These are phyloP conservation scores for Saccharomyces pastorianus DNA, from an alignment of 1,139 yeast genomes.

Conservation along the genomic window DNA sequence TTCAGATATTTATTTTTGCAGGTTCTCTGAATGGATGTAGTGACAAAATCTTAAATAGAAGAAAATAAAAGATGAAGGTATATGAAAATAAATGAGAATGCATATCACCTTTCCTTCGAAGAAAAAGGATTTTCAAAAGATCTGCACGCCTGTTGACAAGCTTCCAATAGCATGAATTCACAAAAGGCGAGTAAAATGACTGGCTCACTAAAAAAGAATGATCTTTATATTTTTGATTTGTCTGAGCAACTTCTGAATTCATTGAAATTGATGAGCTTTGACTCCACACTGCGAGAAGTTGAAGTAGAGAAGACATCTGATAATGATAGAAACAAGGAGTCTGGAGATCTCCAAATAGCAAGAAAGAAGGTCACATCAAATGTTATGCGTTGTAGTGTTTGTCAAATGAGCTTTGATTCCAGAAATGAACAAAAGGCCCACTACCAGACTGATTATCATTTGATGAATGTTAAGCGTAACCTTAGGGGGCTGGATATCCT, in stretches of 20 bases:
- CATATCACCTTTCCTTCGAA: neutral
- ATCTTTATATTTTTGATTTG: constrained; percentile 49
- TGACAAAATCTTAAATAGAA: neutral
- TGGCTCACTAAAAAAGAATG: constrained; percentile 29
- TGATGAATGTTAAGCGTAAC: constrained; percentile 52
- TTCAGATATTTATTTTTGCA: neutral
- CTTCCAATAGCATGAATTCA: neutral
- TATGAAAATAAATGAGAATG: neutral
- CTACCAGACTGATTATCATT: constrained; percentile 54
- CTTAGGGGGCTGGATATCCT: constrained; percentile 41
- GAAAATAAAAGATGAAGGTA: neutral
- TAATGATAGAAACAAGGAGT: neutral
- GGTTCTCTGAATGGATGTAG: neutral
- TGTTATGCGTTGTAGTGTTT: constrained; percentile 17
- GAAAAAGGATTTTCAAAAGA: neutral
- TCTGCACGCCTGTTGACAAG: neutral
- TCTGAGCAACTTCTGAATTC: constrained; percentile 38
- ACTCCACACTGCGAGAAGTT: constrained; percentile 28
- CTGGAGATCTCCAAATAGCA: constrained; percentile 1
- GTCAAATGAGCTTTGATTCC: constrained; percentile 26
- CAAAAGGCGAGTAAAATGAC: neutral
- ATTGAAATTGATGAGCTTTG: constrained; percentile 51
- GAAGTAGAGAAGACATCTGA: neutral
- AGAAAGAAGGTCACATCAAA: constrained; percentile 5
- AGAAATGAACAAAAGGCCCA: constrained; percentile 35